Evolutionary conservation across 2,329 filamentous ascomycete species (phyloP).

Genomic region (Xylariaceae sp.): DNA sequence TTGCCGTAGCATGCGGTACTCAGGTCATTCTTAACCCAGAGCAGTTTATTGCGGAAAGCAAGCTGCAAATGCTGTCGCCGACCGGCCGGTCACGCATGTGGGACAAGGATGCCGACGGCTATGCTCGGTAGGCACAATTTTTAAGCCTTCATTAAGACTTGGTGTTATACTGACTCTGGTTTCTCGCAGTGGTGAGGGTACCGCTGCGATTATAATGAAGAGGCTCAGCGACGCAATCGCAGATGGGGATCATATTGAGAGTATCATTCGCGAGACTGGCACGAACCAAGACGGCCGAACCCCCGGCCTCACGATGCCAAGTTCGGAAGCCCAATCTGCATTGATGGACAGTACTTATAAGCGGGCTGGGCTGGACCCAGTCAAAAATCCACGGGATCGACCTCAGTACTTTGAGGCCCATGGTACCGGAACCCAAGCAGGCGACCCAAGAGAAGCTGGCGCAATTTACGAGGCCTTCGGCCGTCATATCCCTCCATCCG

Average conservation of each 20-base stretch:
- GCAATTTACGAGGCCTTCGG: slow-evolving; percentile 29
- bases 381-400: neutral
- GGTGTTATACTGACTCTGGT: too few species aligned
- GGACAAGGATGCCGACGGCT: slow-evolving; percentile 17
- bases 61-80: slow-evolving; percentile 24
- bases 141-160: too few species aligned
- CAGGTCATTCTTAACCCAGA: slow-evolving; percentile 25
- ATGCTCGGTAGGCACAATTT: too few species aligned
- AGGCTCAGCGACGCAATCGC: slow-evolving; percentile 40
- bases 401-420: slow-evolving; percentile 37
- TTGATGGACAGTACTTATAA: slow-evolving; percentile 33
- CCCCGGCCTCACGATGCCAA: slow-evolving; percentile 32
- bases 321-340: slow-evolving; percentile 22
- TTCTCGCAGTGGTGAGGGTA: slow-evolving; percentile 19
- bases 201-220: slow-evolving; percentile 38
- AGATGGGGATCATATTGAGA: slow-evolving; percentile 44
- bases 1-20: slow-evolving; percentile 20
- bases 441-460: slow-evolving; percentile 34
- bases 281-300: slow-evolving; percentile 34
- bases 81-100: slow-evolving; percentile 17
- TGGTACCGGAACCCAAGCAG: slow-evolving; percentile 36
- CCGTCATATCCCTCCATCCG: neutral
- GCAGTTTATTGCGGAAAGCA: slow-evolving; percentile 22
- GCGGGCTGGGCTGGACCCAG: slow-evolving; percentile 23
- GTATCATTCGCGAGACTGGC: slow-evolving; percentile 43